These are phyloP conservation scores for Suillus paluster DNA, from an alignment of 768 basidiomycete genomes.

Conservation along the genomic window DNA sequence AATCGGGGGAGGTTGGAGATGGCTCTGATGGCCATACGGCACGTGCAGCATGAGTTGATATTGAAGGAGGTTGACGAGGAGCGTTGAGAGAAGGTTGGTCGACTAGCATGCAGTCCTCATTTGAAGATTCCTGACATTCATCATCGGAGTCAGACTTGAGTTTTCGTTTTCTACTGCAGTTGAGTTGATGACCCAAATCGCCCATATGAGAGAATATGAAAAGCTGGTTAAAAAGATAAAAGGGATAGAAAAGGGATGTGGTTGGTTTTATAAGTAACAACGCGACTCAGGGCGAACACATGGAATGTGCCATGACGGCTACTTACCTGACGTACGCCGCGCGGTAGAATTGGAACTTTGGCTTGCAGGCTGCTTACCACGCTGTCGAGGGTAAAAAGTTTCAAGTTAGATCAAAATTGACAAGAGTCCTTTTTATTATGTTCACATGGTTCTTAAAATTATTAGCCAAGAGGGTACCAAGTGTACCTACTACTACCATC, in stretches of 20 bases:
- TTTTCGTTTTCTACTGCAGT: constrained; percentile 75
- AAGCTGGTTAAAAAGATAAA: constrained; percentile 19
- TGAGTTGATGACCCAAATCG: constrained; percentile 58
- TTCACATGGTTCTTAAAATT: constrained; percentile 6
- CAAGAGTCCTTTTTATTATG: no score
- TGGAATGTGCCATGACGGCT: constrained; percentile 31
- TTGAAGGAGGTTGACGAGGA: constrained; percentile 43
- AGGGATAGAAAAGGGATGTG: constrained; percentile 18
- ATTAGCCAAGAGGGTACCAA: no score
- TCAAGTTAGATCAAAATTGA: no score
- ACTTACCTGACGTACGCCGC: constrained; percentile 23
- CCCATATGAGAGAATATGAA: constrained; percentile 59
- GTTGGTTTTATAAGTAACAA: constrained; percentile 38
- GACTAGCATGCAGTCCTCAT: constrained; percentile 42
- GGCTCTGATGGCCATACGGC: constrained; percentile 18
- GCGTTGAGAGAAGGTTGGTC: constrained; percentile 35
- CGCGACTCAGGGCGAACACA: constrained; percentile 38
- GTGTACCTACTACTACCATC: no score
- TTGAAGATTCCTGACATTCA: constrained; percentile 32
- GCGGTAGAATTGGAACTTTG: background rate
- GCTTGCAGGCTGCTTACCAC: constrained; percentile 8
- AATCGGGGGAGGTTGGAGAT: constrained; percentile 37
- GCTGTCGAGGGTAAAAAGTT: background rate
- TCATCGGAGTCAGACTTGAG: constrained; percentile 67
- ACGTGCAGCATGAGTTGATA: constrained; percentile 34